phyloP scores from a whole-genome alignment of 75 land plant genomes.

The Gnetum montanum region DNA sequence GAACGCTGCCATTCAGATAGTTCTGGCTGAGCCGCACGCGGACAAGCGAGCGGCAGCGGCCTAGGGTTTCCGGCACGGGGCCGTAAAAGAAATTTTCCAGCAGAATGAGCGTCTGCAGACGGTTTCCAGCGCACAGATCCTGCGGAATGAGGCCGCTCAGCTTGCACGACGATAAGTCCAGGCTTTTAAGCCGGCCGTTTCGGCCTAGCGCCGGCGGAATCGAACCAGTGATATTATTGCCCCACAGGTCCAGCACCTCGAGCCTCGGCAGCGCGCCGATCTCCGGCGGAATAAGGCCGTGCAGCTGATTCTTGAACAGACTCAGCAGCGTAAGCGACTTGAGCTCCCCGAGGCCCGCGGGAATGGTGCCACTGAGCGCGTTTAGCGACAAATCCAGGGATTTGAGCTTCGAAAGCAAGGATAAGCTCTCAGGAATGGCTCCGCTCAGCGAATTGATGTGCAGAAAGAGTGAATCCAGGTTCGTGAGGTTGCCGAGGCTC shows the following conservation, averaged over 20 bases:
- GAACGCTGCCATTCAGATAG: slow-evolving; percentile 62
- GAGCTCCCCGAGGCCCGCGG: slow-evolving; percentile 28
- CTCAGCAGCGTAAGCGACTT: slow-evolving; percentile 29
- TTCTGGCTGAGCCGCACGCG: slow-evolving; percentile 56
- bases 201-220: slow-evolving; percentile 64
- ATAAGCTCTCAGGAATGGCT: slow-evolving; percentile 35
- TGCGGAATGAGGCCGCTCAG: slow-evolving; percentile 70
- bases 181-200: slow-evolving; percentile 32
- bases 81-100: slow-evolving; percentile 63
- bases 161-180: slow-evolving; percentile 55
- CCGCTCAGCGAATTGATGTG: slow-evolving; percentile 48
- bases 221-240: slow-evolving; percentile 54
- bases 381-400: slow-evolving; percentile 58
- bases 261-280: slow-evolving; percentile 45
- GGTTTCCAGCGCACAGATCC: slow-evolving; percentile 41
- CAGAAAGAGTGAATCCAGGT: slow-evolving; percentile 42
- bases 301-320: slow-evolving; percentile 44
- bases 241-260: slow-evolving; percentile 60
- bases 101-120: slow-evolving; percentile 50
- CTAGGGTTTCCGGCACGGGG: slow-evolving; percentile 57
- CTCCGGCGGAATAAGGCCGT: slow-evolving; percentile 42
- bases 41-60: slow-evolving; percentile 44
- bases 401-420: slow-evolving; percentile 24
- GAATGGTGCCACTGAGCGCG: slow-evolving; percentile 49
- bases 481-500: slow-evolving; percentile 35